A percentile compares a stretch with the other conserved stretches of the same genome.
These are phyloP conservation scores for Amaranthus palmeri DNA, from an alignment of 148 eudicot genomes.

Conservation along the genomic window DNA sequence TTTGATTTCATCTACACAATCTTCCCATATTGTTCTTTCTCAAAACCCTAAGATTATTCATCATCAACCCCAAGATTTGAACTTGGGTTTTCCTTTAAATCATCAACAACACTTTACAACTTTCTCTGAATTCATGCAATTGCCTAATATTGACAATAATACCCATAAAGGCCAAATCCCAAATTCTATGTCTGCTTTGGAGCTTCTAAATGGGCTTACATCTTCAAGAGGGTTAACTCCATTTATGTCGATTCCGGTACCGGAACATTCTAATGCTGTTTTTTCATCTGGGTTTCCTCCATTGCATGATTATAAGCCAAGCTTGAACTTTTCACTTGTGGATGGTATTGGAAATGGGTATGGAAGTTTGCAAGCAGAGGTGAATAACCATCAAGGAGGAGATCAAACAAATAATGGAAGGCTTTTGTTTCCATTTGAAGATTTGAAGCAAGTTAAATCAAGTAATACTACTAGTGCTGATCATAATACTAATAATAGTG, in stretches of 20 bases:
- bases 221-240: slow-evolving; percentile 51
- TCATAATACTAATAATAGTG: slow-evolving; percentile 8
- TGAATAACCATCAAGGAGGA: slow-evolving; percentile 6
- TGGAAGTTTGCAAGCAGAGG: slow-evolving; percentile 30
- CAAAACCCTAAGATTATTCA: slow-evolving; percentile 43
- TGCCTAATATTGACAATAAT: slow-evolving; percentile 44
- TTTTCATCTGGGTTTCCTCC: slow-evolving; percentile 42
- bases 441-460: slow-evolving; percentile 39
- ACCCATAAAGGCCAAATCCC: slow-evolving; percentile 18
- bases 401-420: slow-evolving; percentile 32
- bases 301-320: slow-evolving; percentile 42
- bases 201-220: slow-evolving; percentile 62
- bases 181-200: slow-evolving; percentile 48
- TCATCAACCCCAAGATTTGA: slow-evolving; percentile 49
- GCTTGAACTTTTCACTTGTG: slow-evolving; percentile 54
- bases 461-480: slow-evolving; percentile 26
- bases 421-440: slow-evolving; percentile 71
- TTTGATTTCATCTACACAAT: slow-evolving; percentile 5
- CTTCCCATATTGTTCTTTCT: not conserved
- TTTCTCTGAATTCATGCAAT: slow-evolving; percentile 62
- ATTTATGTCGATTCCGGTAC: slow-evolving; percentile 46
- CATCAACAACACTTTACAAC: slow-evolving; percentile 38
- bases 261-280: slow-evolving; percentile 31
- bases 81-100: slow-evolving; percentile 54
- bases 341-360: slow-evolving; percentile 40